Evolutionary conservation across 768 basidiomycete genomes (phyloP).

Genomic region (Lanmaoa rubissima): DNA sequence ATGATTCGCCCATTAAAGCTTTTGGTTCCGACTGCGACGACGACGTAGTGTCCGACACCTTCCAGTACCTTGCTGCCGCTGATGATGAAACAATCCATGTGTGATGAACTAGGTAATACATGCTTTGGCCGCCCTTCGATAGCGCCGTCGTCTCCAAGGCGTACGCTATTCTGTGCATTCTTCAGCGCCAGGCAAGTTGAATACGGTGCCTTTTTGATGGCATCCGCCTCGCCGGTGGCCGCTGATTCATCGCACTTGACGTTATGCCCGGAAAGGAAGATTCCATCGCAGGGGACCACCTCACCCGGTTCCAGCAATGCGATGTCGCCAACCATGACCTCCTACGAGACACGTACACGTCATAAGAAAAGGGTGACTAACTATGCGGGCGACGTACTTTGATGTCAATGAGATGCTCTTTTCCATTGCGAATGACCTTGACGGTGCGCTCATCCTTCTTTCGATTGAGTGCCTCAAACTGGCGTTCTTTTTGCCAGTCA

Average conservation of each 20-base stretch:
- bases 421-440: conserved; percentile 74
- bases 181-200: conserved; percentile 63
- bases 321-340: conserved; percentile 93
- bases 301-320: conserved; percentile 93
- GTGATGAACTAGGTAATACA: conserved; percentile 32
- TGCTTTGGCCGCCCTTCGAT: conserved; percentile 23
- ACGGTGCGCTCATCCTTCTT: conserved; percentile 93
- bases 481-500: conserved; percentile 98
- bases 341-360: conserved; percentile 42
- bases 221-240: conserved; percentile 95
- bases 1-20: conserved; percentile 97
- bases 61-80: conserved; percentile 92
- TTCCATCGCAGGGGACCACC: conserved; percentile 92
- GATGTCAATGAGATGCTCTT: conserved; percentile 74
- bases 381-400: conserved; percentile 49
- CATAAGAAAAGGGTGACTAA: neutral
- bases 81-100: conserved; percentile 89
- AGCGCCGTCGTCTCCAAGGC: conserved; percentile 21
- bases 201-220: conserved; percentile 85
- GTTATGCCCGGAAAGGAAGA: conserved; percentile 90
- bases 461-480: conserved; percentile 89
- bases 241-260: conserved; percentile 95
- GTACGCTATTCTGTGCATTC: conserved; percentile 28
- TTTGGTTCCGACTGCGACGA: conserved; percentile 88
- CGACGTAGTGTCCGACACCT: conserved; percentile 90